Percentiles rank a stretch among this genome's conserved stretches.
These are phyloP conservation scores for Tulasnella sp. DNA, from an alignment of 768 basidiomycete genomes.

Conservation along the genomic window DNA sequence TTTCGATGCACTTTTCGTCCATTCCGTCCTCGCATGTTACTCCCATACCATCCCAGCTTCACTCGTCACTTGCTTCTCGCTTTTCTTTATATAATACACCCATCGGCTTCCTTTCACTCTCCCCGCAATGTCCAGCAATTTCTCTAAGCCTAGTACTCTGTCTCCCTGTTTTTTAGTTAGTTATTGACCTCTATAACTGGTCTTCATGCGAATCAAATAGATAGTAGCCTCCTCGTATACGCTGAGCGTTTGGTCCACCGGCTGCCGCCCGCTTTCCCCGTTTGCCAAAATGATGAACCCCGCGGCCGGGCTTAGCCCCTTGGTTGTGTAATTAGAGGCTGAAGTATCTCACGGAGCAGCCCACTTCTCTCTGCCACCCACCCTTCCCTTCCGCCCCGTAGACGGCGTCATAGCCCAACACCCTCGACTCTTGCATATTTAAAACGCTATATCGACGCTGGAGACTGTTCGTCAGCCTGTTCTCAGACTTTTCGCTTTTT, in stretches of 20 bases:
- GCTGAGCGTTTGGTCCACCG: not conserved
- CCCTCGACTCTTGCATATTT: not conserved
- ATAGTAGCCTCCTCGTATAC: not conserved
- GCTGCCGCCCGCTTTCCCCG: too few relatives aligned
- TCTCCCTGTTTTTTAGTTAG: conserved; percentile 3
- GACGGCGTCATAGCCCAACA: not conserved
- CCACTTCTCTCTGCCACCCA: not conserved
- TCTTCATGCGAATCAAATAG: not conserved
- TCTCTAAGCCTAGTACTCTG: not conserved
- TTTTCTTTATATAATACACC: conserved; percentile 24
- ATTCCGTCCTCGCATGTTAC: not conserved
- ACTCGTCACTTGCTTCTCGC: not conserved
- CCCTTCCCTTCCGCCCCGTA: not conserved
- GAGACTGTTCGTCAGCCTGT: not conserved
- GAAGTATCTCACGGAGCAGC: not conserved
- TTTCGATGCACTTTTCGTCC: not conserved
- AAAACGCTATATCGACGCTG: not conserved
- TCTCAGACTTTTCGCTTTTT: not conserved
- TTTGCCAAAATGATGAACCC: not conserved
- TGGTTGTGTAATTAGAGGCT: not conserved
- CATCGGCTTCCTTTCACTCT: not conserved
- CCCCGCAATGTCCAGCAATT: not conserved
- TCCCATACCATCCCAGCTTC: not conserved
- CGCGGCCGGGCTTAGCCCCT: too few relatives aligned
- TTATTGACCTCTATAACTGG: not conserved